Base-by-base conservation (phyloP, 2,329 filamentous ascomycete species). In the Colletotrichum chrysophilum region DNA sequence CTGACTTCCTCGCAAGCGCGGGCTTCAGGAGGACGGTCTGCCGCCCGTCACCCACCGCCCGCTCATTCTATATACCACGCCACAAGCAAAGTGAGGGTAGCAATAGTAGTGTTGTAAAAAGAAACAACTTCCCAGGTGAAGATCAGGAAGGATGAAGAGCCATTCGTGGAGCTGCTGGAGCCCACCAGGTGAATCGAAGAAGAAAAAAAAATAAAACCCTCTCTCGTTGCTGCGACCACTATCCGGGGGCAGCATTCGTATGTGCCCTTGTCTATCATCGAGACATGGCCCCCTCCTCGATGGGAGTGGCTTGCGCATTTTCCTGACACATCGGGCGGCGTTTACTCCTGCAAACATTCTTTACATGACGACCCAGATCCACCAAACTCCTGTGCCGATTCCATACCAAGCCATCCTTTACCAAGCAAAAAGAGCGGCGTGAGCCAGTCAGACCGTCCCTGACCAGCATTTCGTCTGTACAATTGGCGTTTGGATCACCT, bases 341-440 rank as follows among this genome's bases (percentile, higher is more conserved):
- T 71, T 38, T 75, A 75, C 71, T 70, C 74, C 71, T 75, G 74
- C 61, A 76, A 76, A 71, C 71, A 76, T 76, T 76, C 74, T 76
- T 21, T 76, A 74, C 71, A 75, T 76, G 66, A 74, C 74, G 66
- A 72, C 68, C 70, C 74, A 76, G 62, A 76, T 76, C 74, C 71
- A 71, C 74, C 66, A 61, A 71, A 76, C 74, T 76, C 74, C 74
- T 67, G 66, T 76, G 71, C 74, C 74, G 74, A 74, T 75, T 43
- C 74, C 71, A 71, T 76, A 76, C 71, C 48, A 76, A 76, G 74
- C 71, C 74, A 71, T 70, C 24, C 71, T 55, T 43, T 52, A 74
- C 58, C 70, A 62, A 70, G 60, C 43, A 66, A 76, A 75, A 75
- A 75, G 74, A 76, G 74, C 71, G 74, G 71, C 66, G 62, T 76